Evolutionary conservation across 2,329 filamentous ascomycete genomes (phyloP).

Genomic region (Aspergillus piperis): DNA sequence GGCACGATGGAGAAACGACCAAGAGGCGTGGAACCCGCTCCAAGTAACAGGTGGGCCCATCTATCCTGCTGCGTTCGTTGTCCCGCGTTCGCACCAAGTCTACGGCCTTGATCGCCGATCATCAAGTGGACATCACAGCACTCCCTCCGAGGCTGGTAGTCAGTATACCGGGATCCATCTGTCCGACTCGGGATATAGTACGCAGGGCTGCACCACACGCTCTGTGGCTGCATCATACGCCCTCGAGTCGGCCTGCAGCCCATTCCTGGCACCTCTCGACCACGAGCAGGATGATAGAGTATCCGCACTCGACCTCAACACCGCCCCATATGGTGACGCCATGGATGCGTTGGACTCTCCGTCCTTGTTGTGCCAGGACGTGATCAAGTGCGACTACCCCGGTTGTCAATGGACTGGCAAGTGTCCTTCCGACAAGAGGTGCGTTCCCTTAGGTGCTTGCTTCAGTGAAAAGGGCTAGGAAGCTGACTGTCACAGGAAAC

Average conservation of each 20-base stretch:
- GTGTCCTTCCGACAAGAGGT: slow-evolving; percentile 46
- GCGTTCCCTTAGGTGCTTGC: slow-evolving; percentile 1
- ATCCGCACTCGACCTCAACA: slow-evolving; percentile 22
- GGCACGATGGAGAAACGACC: slow-evolving; percentile 22
- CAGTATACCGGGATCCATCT: slow-evolving; percentile 33
- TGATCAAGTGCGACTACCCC: slow-evolving; percentile 33
- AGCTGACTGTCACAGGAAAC: slow-evolving; percentile 61
- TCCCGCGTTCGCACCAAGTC: slow-evolving; percentile 22
- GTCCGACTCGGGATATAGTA: slow-evolving; percentile 42
- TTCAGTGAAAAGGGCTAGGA: neutral
- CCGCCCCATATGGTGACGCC: slow-evolving; percentile 10
- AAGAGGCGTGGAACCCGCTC: slow-evolving; percentile 38
- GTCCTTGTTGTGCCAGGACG: slow-evolving; percentile 53
- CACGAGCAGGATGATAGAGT: slow-evolving; percentile 23
- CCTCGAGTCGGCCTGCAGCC: slow-evolving; percentile 32
- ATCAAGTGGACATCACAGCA: slow-evolving; percentile 29
- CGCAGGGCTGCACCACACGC: slow-evolving; percentile 29
- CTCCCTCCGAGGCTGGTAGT: slow-evolving; percentile 36
- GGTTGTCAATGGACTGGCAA: slow-evolving; percentile 40
- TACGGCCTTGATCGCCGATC: slow-evolving; percentile 26
- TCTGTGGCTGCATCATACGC: slow-evolving; percentile 34
- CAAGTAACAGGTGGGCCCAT: slow-evolving; percentile 29
- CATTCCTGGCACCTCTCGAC: slow-evolving; percentile 25
- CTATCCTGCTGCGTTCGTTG: slow-evolving; percentile 20
- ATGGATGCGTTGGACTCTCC: slow-evolving; percentile 48